Conservation (phyloP, 768 basidiomycete species). For the Leccinum obscurum region DNA sequence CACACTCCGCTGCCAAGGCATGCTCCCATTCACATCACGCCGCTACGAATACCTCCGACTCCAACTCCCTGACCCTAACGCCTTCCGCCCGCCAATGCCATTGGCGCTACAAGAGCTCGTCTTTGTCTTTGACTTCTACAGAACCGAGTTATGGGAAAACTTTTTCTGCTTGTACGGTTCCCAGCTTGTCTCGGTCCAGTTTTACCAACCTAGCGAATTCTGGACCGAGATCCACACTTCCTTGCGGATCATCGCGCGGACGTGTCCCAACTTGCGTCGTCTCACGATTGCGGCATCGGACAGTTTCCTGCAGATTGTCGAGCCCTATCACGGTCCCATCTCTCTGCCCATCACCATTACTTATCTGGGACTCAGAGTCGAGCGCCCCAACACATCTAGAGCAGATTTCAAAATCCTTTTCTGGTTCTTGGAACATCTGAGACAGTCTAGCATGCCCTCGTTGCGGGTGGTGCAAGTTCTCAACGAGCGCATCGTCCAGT, state of each 20-base stretch:
- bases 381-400: background rate
- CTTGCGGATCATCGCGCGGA: slow-evolving; percentile 9
- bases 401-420: background rate
- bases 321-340: background rate
- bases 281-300: slow-evolving; percentile 18
- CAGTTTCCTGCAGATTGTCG: slow-evolving; percentile 2
- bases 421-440: background rate
- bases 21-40: background rate
- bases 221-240: background rate
- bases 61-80: background rate
- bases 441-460: background rate
- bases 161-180: background rate
- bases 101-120: background rate
- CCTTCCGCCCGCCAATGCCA: background rate
- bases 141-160: background rate
- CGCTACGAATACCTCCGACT: background rate
- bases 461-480: background rate
- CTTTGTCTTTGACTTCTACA: background rate
- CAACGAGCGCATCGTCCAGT: background rate
- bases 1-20: background rate
- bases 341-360: slow-evolving; percentile 15
- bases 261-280: slow-evolving; percentile 20
- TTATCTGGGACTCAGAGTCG: slow-evolving; percentile 18
- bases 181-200: background rate
- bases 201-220: background rate